A percentile compares a stretch with the other conserved stretches of the same genome.
These are phyloP conservation scores for Senna tora DNA, from an alignment of 306 rosid genomes.

Conservation along the genomic window DNA sequence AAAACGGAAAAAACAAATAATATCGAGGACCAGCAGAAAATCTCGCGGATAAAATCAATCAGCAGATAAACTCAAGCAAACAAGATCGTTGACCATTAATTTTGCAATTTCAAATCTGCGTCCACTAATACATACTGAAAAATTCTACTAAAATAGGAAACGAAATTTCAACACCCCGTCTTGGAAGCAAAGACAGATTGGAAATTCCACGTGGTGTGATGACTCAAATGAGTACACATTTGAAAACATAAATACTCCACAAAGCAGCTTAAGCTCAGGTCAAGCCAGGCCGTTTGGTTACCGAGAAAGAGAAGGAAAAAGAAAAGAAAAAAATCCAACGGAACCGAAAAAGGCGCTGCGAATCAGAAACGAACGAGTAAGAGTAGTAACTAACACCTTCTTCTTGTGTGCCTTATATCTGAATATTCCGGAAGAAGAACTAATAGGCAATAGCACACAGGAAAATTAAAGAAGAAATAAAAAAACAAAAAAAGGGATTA, in stretches of 20 bases:
- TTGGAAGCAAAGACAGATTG: slow-evolving; percentile 13
- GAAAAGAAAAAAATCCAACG: neutral
- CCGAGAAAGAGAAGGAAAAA: neutral
- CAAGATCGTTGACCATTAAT: neutral
- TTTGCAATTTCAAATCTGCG: slow-evolving; percentile 19
- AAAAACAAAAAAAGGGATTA: too few species aligned
- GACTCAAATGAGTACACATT: slow-evolving; percentile 9
- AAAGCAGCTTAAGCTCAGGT: neutral
- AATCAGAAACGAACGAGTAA: slow-evolving; percentile 25
- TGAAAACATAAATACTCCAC: slow-evolving; percentile 12
- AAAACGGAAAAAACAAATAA: neutral
- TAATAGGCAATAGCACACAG: slow-evolving; percentile 7
- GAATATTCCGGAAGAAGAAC: neutral
- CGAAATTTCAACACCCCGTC: neutral
- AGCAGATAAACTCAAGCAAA: neutral
- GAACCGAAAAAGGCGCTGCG: slow-evolving; percentile 4
- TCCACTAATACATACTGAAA: too few species aligned
- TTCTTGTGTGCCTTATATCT: neutral
- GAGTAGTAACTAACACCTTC: too few species aligned
- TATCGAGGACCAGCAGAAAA: neutral
- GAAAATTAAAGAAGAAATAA: too few species aligned
- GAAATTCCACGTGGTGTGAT: slow-evolving; percentile 11
- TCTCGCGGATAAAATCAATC: neutral
- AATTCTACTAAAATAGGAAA: neutral
- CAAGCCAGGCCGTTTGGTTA: neutral